These are phyloP conservation scores for Umbelopsis isabellina DNA, from an alignment of 192 early-diverging fungal species.

Conservation along the genomic window DNA sequence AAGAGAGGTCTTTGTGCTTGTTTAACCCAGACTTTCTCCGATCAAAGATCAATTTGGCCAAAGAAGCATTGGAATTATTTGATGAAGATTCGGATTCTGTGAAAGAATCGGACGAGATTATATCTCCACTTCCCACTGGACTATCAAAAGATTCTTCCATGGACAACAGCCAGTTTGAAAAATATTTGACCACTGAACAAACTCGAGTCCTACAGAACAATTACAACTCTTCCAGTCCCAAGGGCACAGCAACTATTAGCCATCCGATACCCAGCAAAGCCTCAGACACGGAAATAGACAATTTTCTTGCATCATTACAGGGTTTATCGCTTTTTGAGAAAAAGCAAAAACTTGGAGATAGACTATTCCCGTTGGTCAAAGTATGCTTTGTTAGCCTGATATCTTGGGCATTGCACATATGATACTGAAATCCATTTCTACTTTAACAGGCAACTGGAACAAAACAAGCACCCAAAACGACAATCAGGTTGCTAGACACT, in stretches of 20 bases:
- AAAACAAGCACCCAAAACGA: constrained; percentile 34
- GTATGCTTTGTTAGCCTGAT: constrained; percentile 11
- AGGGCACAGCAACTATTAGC: neutral
- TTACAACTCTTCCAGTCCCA: neutral
- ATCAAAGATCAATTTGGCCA: constrained; percentile 33
- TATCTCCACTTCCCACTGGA: constrained; percentile 6
- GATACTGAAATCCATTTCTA: neutral
- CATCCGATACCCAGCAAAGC: neutral
- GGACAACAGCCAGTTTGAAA: neutral
- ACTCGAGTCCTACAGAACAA: neutral
- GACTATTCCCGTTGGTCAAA: constrained; percentile 47
- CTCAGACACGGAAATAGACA: constrained; percentile 1
- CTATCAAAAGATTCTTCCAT: neutral
- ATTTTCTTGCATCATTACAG: constrained; percentile 32
- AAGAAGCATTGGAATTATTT: constrained; percentile 36
- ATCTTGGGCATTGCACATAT: neutral
- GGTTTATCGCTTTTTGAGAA: constrained; percentile 38
- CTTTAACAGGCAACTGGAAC: constrained; percentile 22
- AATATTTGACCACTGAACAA: neutral
- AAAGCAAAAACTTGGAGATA: constrained; percentile 47
- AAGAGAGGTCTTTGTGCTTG: constrained; percentile 40
- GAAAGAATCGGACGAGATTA: neutral
- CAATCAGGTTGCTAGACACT: constrained; percentile 41
- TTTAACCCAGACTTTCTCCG: constrained; percentile 42
- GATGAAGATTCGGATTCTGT: constrained; percentile 13